A percentile compares a stretch with the other conserved stretches of the same genome.
phyloP scores from a whole-genome alignment of 345 rosid species.

The Streptanthus diversifolius region DNA sequence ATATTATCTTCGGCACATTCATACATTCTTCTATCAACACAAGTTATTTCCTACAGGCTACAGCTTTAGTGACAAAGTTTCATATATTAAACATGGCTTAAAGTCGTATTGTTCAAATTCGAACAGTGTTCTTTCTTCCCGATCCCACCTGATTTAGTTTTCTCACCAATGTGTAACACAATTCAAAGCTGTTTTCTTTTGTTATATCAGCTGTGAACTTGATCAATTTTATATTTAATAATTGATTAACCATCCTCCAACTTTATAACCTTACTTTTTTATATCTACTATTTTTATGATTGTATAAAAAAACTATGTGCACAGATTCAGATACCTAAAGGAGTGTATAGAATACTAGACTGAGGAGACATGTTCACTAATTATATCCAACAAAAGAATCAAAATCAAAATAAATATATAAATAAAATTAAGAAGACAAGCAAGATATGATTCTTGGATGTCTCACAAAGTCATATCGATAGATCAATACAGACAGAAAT shows the following conservation, averaged over 20 bases:
- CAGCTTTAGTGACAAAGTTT: not conserved
- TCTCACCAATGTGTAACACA: not conserved
- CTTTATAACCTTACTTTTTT: not conserved
- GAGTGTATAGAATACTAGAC: conserved; percentile 2
- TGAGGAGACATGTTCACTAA: conserved; percentile 8
- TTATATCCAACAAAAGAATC: conserved; percentile 8
- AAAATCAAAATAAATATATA: not conserved
- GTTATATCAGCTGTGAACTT: not conserved
- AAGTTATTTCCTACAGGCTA: not conserved
- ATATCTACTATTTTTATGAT: not conserved
- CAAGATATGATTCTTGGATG: conserved; percentile 34
- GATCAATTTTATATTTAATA: not conserved
- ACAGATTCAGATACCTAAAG: not conserved
- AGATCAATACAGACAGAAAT: conserved; percentile 24
- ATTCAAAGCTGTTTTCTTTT: not conserved
- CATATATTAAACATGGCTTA: not conserved
- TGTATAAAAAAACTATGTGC: not conserved
- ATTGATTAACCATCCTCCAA: not conserved
- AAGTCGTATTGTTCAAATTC: not conserved
- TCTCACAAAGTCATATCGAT: conserved; percentile 33
- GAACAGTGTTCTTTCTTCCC: not conserved
- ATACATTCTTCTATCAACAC: not conserved
- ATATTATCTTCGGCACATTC: too few relatives aligned
- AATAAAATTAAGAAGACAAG: conserved; percentile 6
- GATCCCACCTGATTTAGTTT: not conserved